Percentiles rank a stretch among this genome's conserved stretches.
Evolutionary conservation across 176 grass and related monocot genomes (phyloP).

Genomic region (Luzula sylvatica): DNA sequence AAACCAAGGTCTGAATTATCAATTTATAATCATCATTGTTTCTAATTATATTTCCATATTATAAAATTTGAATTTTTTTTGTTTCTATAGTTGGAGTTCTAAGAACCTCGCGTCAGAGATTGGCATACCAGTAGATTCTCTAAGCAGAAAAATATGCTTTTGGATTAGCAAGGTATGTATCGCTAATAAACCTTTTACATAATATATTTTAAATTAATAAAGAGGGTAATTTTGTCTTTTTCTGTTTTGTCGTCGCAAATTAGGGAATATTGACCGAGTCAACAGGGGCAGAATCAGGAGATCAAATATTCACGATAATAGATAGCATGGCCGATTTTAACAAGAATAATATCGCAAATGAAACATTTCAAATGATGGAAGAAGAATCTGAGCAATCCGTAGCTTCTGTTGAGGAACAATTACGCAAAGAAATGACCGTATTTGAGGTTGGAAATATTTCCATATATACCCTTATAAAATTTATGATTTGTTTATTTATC

Average conservation of each 20-base stretch:
- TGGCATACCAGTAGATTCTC: constrained; percentile 68
- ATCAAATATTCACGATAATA: constrained; percentile 65
- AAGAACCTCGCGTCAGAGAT: constrained; percentile 70
- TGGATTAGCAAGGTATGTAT: constrained; percentile 86
- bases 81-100: constrained; percentile 73
- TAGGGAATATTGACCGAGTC: constrained; percentile 82
- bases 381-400: constrained; percentile 85
- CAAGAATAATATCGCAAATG: constrained; percentile 43
- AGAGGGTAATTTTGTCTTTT: constrained; percentile 5
- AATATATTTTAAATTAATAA: neutral
- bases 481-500: neutral
- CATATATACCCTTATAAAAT: neutral
- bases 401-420: constrained; percentile 83
- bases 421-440: constrained; percentile 92
- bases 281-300: constrained; percentile 46
- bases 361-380: constrained; percentile 46
- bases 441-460: constrained; percentile 60
- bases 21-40: constrained; percentile 3
- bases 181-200: too few relatives aligned
- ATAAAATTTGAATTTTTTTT: constrained; percentile 11
- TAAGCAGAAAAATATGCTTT: constrained; percentile 85
- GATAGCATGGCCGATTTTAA: constrained; percentile 58
- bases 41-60: constrained; percentile 8
- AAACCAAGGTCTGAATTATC: constrained; percentile 45
- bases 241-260: constrained; percentile 5